Base-by-base conservation (phyloP, 2,329 filamentous ascomycete genomes). In the Pseudonectria foliicola region DNA sequence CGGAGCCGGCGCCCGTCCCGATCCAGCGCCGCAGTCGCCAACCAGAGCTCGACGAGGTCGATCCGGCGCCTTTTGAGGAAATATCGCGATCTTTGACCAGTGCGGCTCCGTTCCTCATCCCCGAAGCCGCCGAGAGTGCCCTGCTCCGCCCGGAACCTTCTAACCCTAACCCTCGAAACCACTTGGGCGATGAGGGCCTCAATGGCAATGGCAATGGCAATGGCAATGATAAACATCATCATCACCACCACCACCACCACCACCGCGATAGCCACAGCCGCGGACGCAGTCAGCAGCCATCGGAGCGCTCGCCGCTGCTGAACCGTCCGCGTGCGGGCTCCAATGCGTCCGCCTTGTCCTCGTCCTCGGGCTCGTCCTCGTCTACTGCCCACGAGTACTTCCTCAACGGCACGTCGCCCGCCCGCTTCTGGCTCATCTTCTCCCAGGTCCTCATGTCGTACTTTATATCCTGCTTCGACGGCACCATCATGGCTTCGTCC, bases 401-500 rank as follows among this genome's bases (percentile, higher is more conserved):
- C 47, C 60, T 73, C n/a, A 63, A 67, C 42, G 63, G 64, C 42
- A 64, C 67, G 26, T 63, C 71, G 7, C 57, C 55, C 23, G 54
- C 61, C 7, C 65, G 69, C 21, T 84, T 85, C 61, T 78, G 75
- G 70, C 53, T 76, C 40, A 73, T 82, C 37, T 84, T 82, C 52
- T 46, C 61, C 6, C 71, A 73, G 33, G 66, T 82, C 30, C 59
- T 82, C 41, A 53, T 70, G n/a, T 67, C 68, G 4, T 74, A 75
- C 49, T 73, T 80, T 42, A 64, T 79, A 12, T 63, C 66, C 24
- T 77, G 69, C 54, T 89, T 90, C 52, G 85, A 90, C 63, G 73
- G 75, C 10, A 90, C 84, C 4, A 73, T 90, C 45, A 88, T 90
- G 83, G 83, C 83, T 4, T 86, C 82, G 3, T 81, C 74, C 27